Conservation (phyloP, 352 stramenopile genomes). For the Pythium scleroteichum region DNA sequence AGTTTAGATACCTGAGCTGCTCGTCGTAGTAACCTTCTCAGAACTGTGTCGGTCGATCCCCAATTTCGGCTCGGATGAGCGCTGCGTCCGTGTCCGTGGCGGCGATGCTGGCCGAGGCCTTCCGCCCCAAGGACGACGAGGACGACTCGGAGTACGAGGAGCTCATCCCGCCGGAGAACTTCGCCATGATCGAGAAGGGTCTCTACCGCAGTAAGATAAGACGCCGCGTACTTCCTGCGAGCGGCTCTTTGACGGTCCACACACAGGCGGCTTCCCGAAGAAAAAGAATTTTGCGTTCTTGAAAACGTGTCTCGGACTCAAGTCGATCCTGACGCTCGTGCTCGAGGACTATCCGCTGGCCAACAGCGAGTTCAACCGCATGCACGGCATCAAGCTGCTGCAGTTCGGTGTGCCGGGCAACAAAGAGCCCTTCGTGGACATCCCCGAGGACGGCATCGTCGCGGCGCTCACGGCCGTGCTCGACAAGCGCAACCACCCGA, state of each 20-base stretch:
- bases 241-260: too few species aligned
- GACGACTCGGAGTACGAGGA: conserved; percentile 78
- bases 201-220: conserved; percentile 86
- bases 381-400: conserved; percentile 77
- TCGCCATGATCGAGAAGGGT: conserved; percentile 86
- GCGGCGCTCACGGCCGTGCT: conserved; percentile 73
- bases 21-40: too few species aligned
- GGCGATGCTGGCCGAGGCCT: conserved; percentile 15
- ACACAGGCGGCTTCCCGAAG: conserved; percentile 77
- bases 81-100: conserved; percentile 12
- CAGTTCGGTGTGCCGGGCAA: conserved; percentile 87
- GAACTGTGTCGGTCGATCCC: too few species aligned
- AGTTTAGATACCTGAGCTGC: too few species aligned
- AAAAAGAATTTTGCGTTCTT: conserved; percentile 90
- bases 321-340: conserved; percentile 84
- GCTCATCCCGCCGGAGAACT: conserved; percentile 87
- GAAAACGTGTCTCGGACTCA: conserved; percentile 69
- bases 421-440: conserved; percentile 89
- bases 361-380: conserved; percentile 80
- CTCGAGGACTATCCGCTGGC: conserved; percentile 86
- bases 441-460: conserved; percentile 78
- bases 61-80: background rate
- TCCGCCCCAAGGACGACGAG: conserved; percentile 46
- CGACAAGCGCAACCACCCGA: conserved; percentile 82
- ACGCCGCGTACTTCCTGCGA: too few species aligned